Percentiles rank a stretch among this genome's conserved stretches.
These are phyloP conservation scores for Schoenoplectus tabernaemontani DNA, from an alignment of 202 grass and related monocot genomes.

Conservation along the genomic window DNA sequence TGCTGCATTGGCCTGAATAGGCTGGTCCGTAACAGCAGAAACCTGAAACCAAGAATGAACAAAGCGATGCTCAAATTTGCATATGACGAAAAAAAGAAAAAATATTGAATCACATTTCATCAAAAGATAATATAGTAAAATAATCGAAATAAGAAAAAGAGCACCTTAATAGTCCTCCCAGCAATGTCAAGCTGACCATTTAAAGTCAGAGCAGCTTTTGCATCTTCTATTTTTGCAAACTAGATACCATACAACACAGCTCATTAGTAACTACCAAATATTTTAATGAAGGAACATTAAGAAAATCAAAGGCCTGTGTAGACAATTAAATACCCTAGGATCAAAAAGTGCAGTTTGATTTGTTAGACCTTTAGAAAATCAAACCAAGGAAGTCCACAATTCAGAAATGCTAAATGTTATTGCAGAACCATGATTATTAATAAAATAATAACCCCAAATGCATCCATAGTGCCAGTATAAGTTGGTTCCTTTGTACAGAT, in stretches of 20 bases:
- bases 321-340: background rate
- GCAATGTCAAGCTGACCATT: constrained; percentile 97
- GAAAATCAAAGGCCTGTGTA: background rate
- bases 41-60: constrained; percentile 46
- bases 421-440: background rate
- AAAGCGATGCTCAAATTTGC: background rate
- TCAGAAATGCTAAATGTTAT: background rate
- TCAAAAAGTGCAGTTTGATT: background rate
- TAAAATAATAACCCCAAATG: background rate
- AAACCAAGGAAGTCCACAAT: background rate
- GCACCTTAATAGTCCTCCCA: constrained; percentile 94
- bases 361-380: background rate
- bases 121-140: background rate
- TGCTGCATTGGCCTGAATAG: constrained; percentile 49
- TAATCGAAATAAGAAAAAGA: constrained; percentile 11
- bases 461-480: background rate
- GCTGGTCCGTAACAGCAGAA: constrained; percentile 94
- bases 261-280: background rate
- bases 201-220: constrained; percentile 95
- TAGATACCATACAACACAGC: constrained; percentile 27
- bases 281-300: background rate
- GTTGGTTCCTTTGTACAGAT: background rate
- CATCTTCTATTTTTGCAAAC: constrained; percentile 96
- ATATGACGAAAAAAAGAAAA: constrained; percentile 9
- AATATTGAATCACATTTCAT: background rate